Base-by-base conservation (phyloP, 2,329 filamentous ascomycete species). In the Trichophyton mentagrophytes region DNA sequence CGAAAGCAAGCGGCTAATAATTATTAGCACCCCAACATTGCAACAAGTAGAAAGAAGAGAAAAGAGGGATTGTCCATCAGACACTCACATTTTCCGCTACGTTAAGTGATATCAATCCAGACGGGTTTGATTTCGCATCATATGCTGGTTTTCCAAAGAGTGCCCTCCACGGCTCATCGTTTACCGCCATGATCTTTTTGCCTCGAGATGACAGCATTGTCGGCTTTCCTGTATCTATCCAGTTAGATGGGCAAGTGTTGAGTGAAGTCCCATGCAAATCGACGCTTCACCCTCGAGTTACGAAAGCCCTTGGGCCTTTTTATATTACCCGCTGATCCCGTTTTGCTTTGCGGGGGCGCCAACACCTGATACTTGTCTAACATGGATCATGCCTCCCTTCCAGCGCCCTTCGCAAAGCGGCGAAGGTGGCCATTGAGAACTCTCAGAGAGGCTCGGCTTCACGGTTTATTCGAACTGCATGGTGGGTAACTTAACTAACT, bases 91-190 rank as follows among this genome's bases (percentile, higher is more conserved):
- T 72, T 58, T 73, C 72, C 38, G 71, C 70, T 61, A 68, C 65
- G n/a, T 67, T 71, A 59, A 73, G 68, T n/a, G 70, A 72, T 30
- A 73, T 70, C 13, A 72, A 61, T 0, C 72, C 72, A 3, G 61
- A 60, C 4, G 70, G 69, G 58, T 71, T 72, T 3, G 64, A 65
- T 38, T 69, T 63, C 8, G 65, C 66, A 53, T 71, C 64, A 60
- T 72, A 71, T 17, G 27, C 20, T 4, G 49, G 20, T 8, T 63
- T 63, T 6, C 67, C 64, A 2, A 64, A 62, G 7, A 64, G 64
- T n/a, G 67, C 71, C 57, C 68, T 62, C 69, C 70, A 72, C 27
- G 66, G 66, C n/a, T 64, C 62, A 20, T 61, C 60, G 25, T 69
- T 60, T 13, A 65, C 56, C 17, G 64, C 60, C 27, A 67, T 63